Evolutionary conservation across 352 stramenopile genomes (phyloP), one percentile per base, ranked within the genome.

Genomic region (Blastocystis sp.): DNA sequence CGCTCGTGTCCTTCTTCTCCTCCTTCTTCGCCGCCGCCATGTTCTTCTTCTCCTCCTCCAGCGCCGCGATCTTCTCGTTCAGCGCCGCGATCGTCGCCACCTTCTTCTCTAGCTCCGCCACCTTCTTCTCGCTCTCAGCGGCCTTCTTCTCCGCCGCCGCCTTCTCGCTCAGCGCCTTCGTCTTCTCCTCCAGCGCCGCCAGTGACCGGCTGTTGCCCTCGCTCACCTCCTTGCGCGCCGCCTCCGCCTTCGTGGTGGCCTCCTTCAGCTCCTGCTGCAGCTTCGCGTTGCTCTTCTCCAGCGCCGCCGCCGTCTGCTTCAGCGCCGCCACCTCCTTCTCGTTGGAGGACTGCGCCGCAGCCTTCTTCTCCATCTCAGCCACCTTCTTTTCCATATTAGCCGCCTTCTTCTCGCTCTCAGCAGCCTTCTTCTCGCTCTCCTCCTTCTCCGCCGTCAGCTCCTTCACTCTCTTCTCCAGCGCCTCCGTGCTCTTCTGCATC

Each of bases 81-180:
- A 61, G 42, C n/a, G 66, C 28, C 34, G 91, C 91, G 89, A 94
- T 92, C 84, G 94, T 92, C n/a, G 66, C 38, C 4, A 57, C 66
- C 66, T 52, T 48, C 66, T 76, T 76, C 66, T 76, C 66, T 0
- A 28, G 19, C 38, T 76, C 66, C 7, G 66, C 66, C n/a, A n/a
- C 57, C 61, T 69, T n/a, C 21, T 66, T 52, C 54, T 40, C 34
- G 2, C n/a, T 42, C 38, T 76, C 66, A 24, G 48, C 48, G 1
- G 21, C 64, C 38, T 70, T 52, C 54, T 84, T 54, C 45, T 48
- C 91, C 89, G 94, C 92, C 84, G 94, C 92, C n/a, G 66, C 14
- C 4, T 24, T 45, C 66, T 76, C 48, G 34, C 54, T 76, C 66
- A 59, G 34, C 28, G 21, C 38, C 38, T 76, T 45, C 7, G 66